A percentile compares a stretch with the other conserved stretches of the same genome.
phyloP scores from a whole-genome alignment of 805 yeast species.

The Vanderwaltozyma polyspora region DNA sequence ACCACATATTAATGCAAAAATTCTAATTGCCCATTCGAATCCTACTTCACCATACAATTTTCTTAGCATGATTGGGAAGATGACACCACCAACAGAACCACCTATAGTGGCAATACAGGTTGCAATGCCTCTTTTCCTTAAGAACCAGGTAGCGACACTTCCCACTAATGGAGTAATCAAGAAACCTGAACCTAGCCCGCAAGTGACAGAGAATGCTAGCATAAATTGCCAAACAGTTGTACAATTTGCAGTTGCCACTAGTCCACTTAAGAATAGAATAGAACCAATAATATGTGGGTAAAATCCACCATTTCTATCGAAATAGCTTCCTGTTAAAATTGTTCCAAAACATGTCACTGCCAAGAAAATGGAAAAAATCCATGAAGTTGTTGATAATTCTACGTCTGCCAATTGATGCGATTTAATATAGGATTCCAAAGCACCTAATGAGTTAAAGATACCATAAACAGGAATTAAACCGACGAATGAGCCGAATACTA shows the following conservation, averaged over 20 bases:
- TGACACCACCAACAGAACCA: slow-evolving; percentile 46
- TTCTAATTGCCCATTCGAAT: slow-evolving; percentile 49
- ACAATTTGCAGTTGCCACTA: slow-evolving; percentile 48
- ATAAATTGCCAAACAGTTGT: slow-evolving; percentile 48
- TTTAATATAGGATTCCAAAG: slow-evolving; percentile 50
- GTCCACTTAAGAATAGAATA: slow-evolving; percentile 37
- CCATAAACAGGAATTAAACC: slow-evolving; percentile 54
- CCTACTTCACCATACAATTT: slow-evolving; percentile 41
- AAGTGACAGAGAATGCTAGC: slow-evolving; percentile 42
- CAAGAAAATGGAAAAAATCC: slow-evolving; percentile 58
- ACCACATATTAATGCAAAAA: slow-evolving; percentile 37
- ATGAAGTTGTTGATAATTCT: slow-evolving; percentile 42
- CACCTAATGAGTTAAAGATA: slow-evolving; percentile 50
- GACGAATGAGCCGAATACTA: slow-evolving; percentile 48
- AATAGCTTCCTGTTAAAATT: slow-evolving; percentile 45
- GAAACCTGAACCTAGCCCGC: slow-evolving; percentile 51
- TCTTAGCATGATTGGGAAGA: slow-evolving; percentile 44
- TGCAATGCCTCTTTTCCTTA: slow-evolving; percentile 46
- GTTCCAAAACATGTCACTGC: slow-evolving; percentile 43
- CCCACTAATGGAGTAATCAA: slow-evolving; percentile 52
- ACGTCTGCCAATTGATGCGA: slow-evolving; percentile 40
- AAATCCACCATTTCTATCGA: slow-evolving; percentile 50
- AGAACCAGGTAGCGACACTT: slow-evolving; percentile 58
- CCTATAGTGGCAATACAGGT: slow-evolving; percentile 41
- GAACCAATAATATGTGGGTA: slow-evolving; percentile 36